A percentile compares a stretch with the other conserved stretches of the same genome.
phyloP scores from a whole-genome alignment of 2,329 filamentous ascomycete genomes.

The Colletotrichum trifolii region DNA sequence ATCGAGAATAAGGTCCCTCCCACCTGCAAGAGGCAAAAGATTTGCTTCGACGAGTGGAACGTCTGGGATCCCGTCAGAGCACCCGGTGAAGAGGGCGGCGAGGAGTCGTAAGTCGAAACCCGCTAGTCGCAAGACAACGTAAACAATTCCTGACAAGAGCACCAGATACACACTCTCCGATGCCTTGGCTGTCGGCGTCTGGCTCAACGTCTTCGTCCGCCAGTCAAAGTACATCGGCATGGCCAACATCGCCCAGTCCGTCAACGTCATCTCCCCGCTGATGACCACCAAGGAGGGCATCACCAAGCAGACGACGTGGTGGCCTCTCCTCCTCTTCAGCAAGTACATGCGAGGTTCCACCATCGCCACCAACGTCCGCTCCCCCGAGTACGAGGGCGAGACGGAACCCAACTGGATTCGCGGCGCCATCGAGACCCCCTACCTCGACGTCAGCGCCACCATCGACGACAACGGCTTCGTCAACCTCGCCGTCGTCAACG shows the following conservation, averaged over 20 bases:
- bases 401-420: slow-evolving; percentile 74
- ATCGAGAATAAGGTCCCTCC: slow-evolving; percentile 74
- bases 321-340: slow-evolving; percentile 75
- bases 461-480: slow-evolving; percentile 68
- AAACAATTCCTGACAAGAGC: not conserved
- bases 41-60: slow-evolving; percentile 90
- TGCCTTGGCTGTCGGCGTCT: slow-evolving; percentile 78
- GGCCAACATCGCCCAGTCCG: slow-evolving; percentile 81
- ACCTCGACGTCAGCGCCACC: slow-evolving; percentile 74
- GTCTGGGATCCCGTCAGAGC: slow-evolving; percentile 81
- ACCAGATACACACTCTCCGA: slow-evolving; percentile 76
- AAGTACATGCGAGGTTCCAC: slow-evolving; percentile 77
- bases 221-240: slow-evolving; percentile 78
- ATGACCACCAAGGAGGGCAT: slow-evolving; percentile 76
- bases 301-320: slow-evolving; percentile 79
- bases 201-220: slow-evolving; percentile 81
- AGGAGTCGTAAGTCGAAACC: slow-evolving; percentile 61
- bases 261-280: slow-evolving; percentile 82
- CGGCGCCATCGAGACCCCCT: slow-evolving; percentile 74
- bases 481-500: slow-evolving; percentile 79
- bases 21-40: slow-evolving; percentile 70
- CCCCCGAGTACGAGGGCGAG: slow-evolving; percentile 72
- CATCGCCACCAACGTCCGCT: slow-evolving; percentile 72
- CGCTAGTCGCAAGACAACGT: not conserved
- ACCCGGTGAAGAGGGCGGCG: slow-evolving; percentile 76